Conservation (phyloP, 139 green algal genomes). For the Astrephomene gubernaculifera region DNA sequence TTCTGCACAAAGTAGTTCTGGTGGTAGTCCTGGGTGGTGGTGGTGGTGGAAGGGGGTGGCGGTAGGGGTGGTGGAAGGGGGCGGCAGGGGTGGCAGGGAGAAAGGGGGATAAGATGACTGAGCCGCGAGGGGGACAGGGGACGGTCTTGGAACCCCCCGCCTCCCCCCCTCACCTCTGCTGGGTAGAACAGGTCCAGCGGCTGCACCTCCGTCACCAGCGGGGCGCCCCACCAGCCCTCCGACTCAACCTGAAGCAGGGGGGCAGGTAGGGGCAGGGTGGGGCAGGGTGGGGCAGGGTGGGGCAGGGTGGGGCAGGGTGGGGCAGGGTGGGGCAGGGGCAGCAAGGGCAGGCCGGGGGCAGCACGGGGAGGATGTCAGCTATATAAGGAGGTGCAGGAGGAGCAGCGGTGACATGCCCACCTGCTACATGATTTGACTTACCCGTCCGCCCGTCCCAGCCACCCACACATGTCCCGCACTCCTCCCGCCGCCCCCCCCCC, state of each 20-base stretch:
- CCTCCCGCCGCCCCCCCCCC: too few relatives aligned
- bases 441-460: too few relatives aligned
- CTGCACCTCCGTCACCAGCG: conserved; percentile 59
- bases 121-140: not conserved
- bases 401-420: too few relatives aligned
- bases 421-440: too few relatives aligned
- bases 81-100: not conserved
- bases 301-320: too few relatives aligned
- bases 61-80: not conserved
- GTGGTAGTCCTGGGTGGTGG: conserved; percentile 64
- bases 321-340: not conserved
- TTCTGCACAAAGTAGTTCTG: conserved; percentile 71
- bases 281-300: not conserved
- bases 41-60: not conserved
- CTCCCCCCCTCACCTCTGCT: conserved; percentile 43
- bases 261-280: not conserved
- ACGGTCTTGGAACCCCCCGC: not conserved
- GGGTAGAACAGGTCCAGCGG: conserved; percentile 48
- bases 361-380: too few relatives aligned
- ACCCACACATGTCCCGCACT: too few relatives aligned
- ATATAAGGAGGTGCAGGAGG: too few relatives aligned
- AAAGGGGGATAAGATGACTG: not conserved
- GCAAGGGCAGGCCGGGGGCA: not conserved
- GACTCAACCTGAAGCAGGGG: conserved; percentile 28
- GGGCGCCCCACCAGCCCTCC: conserved; percentile 35